Percentiles rank a stretch among this genome's conserved stretches.
phyloP scores from a whole-genome alignment of 169 alveolate species.

The Eimeria brunetti region DNA sequence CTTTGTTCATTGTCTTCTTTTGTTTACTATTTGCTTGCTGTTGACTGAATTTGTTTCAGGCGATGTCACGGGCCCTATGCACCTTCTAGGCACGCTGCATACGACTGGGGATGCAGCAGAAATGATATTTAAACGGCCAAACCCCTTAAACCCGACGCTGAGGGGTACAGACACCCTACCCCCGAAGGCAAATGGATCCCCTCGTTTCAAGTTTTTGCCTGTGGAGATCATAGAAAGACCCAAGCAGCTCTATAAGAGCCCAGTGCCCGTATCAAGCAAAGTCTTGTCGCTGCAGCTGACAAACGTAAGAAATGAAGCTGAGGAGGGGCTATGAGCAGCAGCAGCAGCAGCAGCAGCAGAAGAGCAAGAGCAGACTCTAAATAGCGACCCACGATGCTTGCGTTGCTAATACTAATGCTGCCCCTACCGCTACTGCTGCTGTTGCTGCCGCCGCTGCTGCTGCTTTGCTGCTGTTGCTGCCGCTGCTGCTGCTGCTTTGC shows the following conservation, averaged over 20 bases:
- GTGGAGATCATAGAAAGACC: conserved; percentile 68
- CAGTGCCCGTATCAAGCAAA: conserved; percentile 20
- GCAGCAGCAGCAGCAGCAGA: not conserved
- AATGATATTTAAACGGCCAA: conserved; percentile 6
- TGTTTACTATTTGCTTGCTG: not conserved
- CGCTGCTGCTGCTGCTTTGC: too few relatives aligned
- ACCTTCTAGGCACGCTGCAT: conserved; percentile 72
- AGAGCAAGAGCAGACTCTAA: not conserved
- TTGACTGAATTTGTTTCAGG: conserved; percentile 35
- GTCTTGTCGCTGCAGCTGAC: conserved; percentile 72
- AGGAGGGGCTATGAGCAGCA: not conserved
- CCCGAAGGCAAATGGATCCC: conserved; percentile 31
- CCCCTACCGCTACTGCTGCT: too few relatives aligned
- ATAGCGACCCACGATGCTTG: too few relatives aligned
- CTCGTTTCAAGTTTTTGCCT: conserved; percentile 64
- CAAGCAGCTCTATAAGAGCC: not conserved
- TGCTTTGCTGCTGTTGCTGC: too few relatives aligned
- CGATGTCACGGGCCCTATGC: conserved; percentile 59
- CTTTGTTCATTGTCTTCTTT: too few relatives aligned
- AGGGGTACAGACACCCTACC: conserved; percentile 54
- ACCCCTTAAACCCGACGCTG: conserved; percentile 42
- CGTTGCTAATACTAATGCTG: too few relatives aligned
- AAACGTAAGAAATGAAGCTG: conserved; percentile 30
- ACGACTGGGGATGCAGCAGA: conserved; percentile 54
- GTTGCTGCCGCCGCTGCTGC: too few relatives aligned